Base-by-base conservation (phyloP, 164 flowering plant genomes). In the Cinnamomum micranthum region DNA sequence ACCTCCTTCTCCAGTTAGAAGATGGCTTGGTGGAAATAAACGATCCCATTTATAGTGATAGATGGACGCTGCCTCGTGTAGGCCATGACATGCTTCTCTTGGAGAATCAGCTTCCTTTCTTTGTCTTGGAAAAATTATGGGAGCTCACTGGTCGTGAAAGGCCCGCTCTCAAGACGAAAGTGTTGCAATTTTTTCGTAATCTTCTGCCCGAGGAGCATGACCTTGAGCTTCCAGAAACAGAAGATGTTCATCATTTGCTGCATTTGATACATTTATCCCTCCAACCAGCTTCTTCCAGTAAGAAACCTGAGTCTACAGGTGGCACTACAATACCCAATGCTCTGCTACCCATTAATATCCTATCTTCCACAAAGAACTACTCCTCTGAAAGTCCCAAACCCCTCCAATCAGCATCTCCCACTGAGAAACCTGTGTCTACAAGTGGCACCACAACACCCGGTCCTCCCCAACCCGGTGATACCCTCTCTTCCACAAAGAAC, bases 51-150 rank as follows among this genome's bases (percentile, higher is more conserved):
- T 70, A 47, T 27, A 50, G 72, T 20, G 27, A 22, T 55, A 50
- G 28, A 9, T 51, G 60, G 58, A 51, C 50, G 60, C 17, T 50
- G 19, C 72, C 72, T 13, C 2, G 50, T 1, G 27, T 70, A 22
- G 14, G 22, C 20, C n/a, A 51, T n/a, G 72, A 70, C 59, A 11
- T 70, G 7, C 33, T 70, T 1, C 58, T 70, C 0, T 19, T 70
- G 3, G 72, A 70, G 10, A 70, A 70, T 27, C 72, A 70, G 35
- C 58, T 70, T 22, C 72, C 72, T 70, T 70, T 70, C 27, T 14
- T 9, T 19, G 27, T 70, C 59, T 47, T 70, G 28, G 13, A 22
- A 23, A 10, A 19, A 23, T 22, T 70, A 5, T 50, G 50, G 17
- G 19, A 70, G 31, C 62, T 28, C 10, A 17, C 31, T 10, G 1